Conservation (phyloP, 352 stramenopile species). For the Pilasporangium apinafurcum region DNA sequence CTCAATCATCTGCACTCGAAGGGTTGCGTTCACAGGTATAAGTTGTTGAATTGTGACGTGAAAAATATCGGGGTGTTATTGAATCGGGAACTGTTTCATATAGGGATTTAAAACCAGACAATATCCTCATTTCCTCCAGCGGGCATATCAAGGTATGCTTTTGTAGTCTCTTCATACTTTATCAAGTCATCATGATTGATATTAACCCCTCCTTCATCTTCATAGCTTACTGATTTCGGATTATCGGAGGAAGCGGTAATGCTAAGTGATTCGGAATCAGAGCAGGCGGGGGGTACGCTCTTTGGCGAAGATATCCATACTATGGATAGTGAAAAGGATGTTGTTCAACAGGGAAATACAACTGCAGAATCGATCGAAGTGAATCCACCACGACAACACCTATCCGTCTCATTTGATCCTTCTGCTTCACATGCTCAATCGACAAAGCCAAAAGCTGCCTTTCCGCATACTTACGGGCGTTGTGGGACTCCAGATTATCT, state of each 20-base stretch:
- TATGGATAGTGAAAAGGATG: too few species aligned
- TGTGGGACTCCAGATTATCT: constrained; percentile 87
- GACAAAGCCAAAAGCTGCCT: constrained; percentile 37
- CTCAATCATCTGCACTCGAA: constrained; percentile 84
- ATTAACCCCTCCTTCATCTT: too few species aligned
- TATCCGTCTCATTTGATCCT: constrained; percentile 11
- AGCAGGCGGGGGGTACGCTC: constrained; percentile 11
- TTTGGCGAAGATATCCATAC: constrained; percentile 3
- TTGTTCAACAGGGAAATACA: too few species aligned
- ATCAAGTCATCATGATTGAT: not conserved
- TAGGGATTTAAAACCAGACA: constrained; percentile 88
- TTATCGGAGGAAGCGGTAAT: constrained; percentile 75
- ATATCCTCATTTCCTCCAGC: constrained; percentile 84
- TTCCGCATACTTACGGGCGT: constrained; percentile 54
- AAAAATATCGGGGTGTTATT: constrained; percentile 4
- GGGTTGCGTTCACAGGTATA: constrained; percentile 75
- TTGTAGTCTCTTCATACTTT: not conserved
- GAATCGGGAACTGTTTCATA: constrained; percentile 5
- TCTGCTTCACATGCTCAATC: constrained; percentile 9
- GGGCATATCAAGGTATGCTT: constrained; percentile 76
- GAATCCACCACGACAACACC: constrained; percentile 13
- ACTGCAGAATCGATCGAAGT: constrained; percentile 10
- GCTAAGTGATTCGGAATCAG: constrained; percentile 31
- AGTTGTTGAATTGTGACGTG: not conserved
- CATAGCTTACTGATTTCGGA: constrained; percentile 84